Base-by-base conservation (phyloP, 805 yeast genomes). In the Yueomyces sinensis region DNA sequence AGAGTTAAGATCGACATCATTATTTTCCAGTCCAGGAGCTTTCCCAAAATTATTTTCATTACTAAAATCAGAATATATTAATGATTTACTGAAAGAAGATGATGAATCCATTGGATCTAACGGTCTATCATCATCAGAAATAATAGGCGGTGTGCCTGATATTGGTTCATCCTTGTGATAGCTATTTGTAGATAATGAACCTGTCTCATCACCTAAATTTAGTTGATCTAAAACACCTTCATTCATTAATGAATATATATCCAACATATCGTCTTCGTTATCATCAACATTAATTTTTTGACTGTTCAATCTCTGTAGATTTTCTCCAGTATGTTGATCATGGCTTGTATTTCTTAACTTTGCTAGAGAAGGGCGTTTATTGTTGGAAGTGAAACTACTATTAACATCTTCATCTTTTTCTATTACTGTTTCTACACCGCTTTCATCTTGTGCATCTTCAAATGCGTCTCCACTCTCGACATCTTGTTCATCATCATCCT, bases 31-130 rank as follows among this genome's bases (percentile, higher is more conserved):
- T 25, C 28, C 15, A 5, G 7, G 7, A 7, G 11, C 11, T 20
- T 20, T 20, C 11, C 24, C 24, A 7, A 7, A 27, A 17, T 39
- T 42, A 14, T 37, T 49, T 16, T 40, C 47, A 2, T 39, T 44
- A 20, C 51, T 46, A 35, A 45, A 50, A 27, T 56, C 60, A 4
- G 61, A 56, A 23, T 51, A 59, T 19, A 56, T 34, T 13, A 57
- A 33, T 2, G 62, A 57, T 27, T 49, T 52, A 13, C 59, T 59
- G 34, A 50, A 57, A 4, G 62, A 57, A 2, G 62, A 57, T 7
- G 29, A 49, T 30, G 40, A 41, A 31, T 49, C 50, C 13, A 25
- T 9, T 9, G 15, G 6, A n/a, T 25, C 28, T 25, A n/a, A 6
- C 28, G 15, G 6, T 25, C 5, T 6, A 25, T 13, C 28, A 9